A percentile compares a stretch with the other conserved stretches of the same genome.
Evolutionary conservation across 345 rosid genomes (phyloP).

Genomic region (Ceriops decandra): DNA sequence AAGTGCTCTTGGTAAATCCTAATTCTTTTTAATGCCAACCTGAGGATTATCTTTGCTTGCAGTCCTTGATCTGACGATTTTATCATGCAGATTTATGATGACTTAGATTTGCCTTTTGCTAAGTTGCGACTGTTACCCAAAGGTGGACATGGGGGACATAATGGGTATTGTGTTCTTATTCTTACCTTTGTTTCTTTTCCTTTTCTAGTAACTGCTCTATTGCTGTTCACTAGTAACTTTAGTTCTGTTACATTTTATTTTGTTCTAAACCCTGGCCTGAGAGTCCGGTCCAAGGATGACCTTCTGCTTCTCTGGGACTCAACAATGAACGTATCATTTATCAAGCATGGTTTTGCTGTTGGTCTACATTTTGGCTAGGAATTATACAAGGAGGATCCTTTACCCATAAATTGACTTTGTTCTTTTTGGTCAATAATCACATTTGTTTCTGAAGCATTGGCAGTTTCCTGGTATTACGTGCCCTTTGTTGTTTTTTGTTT

Average conservation of each 20-base stretch:
- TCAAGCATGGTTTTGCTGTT: not conserved
- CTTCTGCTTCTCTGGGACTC: not conserved
- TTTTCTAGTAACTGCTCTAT: not conserved
- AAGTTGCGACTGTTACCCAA: slow-evolving; percentile 86
- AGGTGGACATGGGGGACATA: slow-evolving; percentile 99
- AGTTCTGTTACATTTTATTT: too few species aligned
- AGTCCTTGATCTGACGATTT: slow-evolving; percentile 7
- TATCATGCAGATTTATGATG: slow-evolving; percentile 70
- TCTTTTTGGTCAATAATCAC: not conserved
- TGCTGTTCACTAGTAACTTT: not conserved
- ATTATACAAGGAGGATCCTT: not conserved
- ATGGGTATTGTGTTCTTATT: slow-evolving; percentile 50
- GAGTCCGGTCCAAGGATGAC: not conserved
- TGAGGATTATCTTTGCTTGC: not conserved
- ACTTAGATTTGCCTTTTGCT: slow-evolving; percentile 88
- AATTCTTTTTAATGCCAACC: slow-evolving; percentile 9
- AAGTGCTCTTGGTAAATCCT: slow-evolving; percentile 72
- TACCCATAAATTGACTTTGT: not conserved
- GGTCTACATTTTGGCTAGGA: not conserved
- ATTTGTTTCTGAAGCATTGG: not conserved
- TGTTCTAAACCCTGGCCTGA: not conserved
- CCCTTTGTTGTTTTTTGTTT: not conserved
- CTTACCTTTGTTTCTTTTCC: not conserved
- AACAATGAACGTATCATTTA: not conserved
- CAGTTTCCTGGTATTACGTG: not conserved